A percentile compares a stretch with the other conserved stretches of the same genome.
phyloP scores from a whole-genome alignment of 805 yeast genomes.

The Grigorovia yakushimaensis region DNA sequence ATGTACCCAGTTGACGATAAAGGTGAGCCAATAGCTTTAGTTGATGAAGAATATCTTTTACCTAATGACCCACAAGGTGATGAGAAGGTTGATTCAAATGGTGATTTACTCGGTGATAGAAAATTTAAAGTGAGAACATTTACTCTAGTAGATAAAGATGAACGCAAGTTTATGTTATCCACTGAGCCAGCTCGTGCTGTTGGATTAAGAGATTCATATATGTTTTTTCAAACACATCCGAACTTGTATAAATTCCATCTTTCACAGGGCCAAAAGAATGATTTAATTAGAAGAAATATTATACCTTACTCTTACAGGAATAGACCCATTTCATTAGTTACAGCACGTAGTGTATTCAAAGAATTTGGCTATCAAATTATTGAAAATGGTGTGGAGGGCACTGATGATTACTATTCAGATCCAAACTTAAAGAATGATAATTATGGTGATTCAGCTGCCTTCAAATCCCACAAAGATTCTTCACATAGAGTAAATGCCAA shows the following conservation, averaged over 20 bases:
- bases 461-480: not conserved
- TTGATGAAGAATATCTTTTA: conserved; percentile 68
- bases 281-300: conserved; percentile 67
- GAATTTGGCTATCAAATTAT: conserved; percentile 88
- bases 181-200: conserved; percentile 95
- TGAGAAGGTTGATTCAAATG: conserved; percentile 55
- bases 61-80: conserved; percentile 75
- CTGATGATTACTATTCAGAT: conserved; percentile 81
- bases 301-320: conserved; percentile 89
- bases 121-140: conserved; percentile 64
- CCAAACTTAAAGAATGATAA: conserved; percentile 39
- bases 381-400: conserved; percentile 66
- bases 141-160: conserved; percentile 48
- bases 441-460: not conserved
- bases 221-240: conserved; percentile 79
- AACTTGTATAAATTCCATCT: conserved; percentile 64
- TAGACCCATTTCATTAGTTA: conserved; percentile 77
- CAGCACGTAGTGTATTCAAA: conserved; percentile 80
- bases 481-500: conserved; percentile 31
- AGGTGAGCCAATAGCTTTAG: conserved; percentile 55
- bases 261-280: conserved; percentile 69
- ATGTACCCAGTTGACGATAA: conserved; percentile 46
- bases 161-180: conserved; percentile 73
- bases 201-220: conserved; percentile 86
- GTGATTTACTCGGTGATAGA: conserved; percentile 63